A percentile compares a stretch with the other conserved stretches of the same genome.
Evolutionary conservation across 2,329 filamentous ascomycete genomes (phyloP).

Genomic region (Clonostachys chloroleuca): DNA sequence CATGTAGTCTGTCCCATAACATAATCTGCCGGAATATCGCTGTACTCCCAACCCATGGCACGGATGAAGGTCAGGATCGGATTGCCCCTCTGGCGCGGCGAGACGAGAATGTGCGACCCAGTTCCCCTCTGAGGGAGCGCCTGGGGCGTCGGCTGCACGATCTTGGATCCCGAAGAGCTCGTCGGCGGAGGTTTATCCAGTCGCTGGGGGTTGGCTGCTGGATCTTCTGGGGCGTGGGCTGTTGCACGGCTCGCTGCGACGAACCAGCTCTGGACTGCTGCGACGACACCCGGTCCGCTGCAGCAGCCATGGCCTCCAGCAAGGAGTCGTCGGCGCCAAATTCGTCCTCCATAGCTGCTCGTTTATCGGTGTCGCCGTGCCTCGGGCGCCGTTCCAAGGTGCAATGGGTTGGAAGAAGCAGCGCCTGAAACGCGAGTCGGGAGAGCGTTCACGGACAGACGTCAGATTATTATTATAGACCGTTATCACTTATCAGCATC

Average conservation of each 20-base stretch:
- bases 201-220: conserved; percentile 46
- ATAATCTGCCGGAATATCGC: conserved; percentile 94
- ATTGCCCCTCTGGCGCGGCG: conserved; percentile 90
- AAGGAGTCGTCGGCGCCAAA: conserved; percentile 55
- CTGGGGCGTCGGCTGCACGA: conserved; percentile 87
- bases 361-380: no score
- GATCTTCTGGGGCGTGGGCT: conserved; percentile 32
- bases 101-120: conserved; percentile 82
- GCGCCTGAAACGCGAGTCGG: no score
- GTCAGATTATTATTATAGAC: no score
- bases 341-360: conserved; percentile 42
- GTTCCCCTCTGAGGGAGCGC: conserved; percentile 61
- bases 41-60: conserved; percentile 90
- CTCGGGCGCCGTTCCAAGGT: no score
- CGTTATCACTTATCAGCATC: no score
- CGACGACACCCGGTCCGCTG: conserved; percentile 7
- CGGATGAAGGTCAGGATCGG: conserved; percentile 82
- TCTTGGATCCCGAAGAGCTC: conserved; percentile 33
- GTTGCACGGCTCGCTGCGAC: conserved; percentile 20
- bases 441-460: no score
- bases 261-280: no score
- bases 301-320: conserved; percentile 48
- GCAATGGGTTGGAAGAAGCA: no score
- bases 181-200: conserved; percentile 42
- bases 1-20: conserved; percentile 84